phyloP scores from a whole-genome alignment of 176 grass and related monocot species.

The Alloteropsis semialata region DNA sequence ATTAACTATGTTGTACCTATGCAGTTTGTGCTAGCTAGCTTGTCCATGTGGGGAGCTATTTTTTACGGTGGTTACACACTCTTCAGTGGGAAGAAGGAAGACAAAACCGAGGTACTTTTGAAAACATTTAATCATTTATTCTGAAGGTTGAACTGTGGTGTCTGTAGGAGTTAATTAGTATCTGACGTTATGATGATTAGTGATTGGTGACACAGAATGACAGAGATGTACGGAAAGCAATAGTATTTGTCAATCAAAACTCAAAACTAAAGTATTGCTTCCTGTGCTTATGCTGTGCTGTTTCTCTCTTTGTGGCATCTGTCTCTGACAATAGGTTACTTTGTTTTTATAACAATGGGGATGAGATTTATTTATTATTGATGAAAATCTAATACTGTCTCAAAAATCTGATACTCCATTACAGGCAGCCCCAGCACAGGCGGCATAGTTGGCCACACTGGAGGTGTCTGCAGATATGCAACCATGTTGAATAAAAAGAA shows the following conservation, averaged over 20 bases:
- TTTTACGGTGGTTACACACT: conserved; percentile 50
- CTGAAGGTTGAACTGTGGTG: not conserved
- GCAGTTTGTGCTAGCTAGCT: conserved; percentile 73
- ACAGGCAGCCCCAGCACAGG: conserved; percentile 20
- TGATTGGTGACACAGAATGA: not conserved
- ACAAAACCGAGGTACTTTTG: conserved; percentile 50
- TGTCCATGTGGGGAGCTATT: conserved; percentile 51
- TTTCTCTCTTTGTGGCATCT: not conserved
- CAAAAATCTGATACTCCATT: not conserved
- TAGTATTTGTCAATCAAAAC: no score
- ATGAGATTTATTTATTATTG: not conserved
- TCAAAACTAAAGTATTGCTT: not conserved
- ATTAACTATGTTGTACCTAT: not conserved
- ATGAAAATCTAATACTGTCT: not conserved
- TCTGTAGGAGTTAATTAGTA: not conserved
- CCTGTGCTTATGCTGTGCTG: not conserved
- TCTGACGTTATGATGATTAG: not conserved
- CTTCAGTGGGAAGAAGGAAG: conserved; percentile 49
- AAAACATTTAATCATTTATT: not conserved
- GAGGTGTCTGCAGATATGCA: not conserved
- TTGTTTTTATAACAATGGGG: no score
- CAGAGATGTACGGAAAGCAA: not conserved
- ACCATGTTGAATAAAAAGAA: conserved; percentile 18
- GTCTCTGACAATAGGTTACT: not conserved
- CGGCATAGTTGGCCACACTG: not conserved